Percentiles rank a stretch among this genome's conserved stretches.
Conservation (phyloP, 768 basidiomycete species). For the Phlegmacium glaucopus region DNA sequence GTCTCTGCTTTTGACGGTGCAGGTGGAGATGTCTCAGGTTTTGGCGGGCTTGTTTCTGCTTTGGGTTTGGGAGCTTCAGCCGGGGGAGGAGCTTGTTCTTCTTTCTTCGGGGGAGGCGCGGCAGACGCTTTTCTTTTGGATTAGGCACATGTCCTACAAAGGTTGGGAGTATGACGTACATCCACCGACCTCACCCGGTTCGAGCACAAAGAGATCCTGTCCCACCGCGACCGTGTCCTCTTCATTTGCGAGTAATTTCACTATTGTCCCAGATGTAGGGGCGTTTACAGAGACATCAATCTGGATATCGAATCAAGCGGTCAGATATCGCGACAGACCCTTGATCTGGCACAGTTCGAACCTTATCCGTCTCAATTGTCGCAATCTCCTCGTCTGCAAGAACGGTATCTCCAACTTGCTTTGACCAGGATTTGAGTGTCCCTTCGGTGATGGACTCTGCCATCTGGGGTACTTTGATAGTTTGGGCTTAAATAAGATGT, state of each 20-base stretch:
- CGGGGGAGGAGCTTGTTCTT: slow-evolving; percentile 23
- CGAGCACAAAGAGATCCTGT: slow-evolving; percentile 90
- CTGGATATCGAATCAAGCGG: slow-evolving; percentile 35
- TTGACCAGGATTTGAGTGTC: slow-evolving; percentile 91
- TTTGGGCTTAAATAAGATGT: slow-evolving; percentile 53
- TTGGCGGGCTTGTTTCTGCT: slow-evolving; percentile 47
- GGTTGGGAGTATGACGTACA: slow-evolving; percentile 30
- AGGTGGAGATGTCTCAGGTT: slow-evolving; percentile 45
- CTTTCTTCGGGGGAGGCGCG: slow-evolving; percentile 29
- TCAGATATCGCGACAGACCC: slow-evolving; percentile 3
- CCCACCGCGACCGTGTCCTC: slow-evolving; percentile 95
- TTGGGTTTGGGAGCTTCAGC: slow-evolving; percentile 14
- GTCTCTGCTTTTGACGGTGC: slow-evolving; percentile 31
- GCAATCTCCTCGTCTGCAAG: slow-evolving; percentile 94
- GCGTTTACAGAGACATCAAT: slow-evolving; percentile 98
- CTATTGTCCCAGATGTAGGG: slow-evolving; percentile 81
- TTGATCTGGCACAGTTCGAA: slow-evolving; percentile 28
- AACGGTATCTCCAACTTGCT: slow-evolving; percentile 90
- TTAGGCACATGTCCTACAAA: slow-evolving; percentile 1
- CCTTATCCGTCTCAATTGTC: slow-evolving; percentile 99
- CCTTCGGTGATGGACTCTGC: slow-evolving; percentile 98
- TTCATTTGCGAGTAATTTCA: slow-evolving; percentile 82
- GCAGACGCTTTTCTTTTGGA: slow-evolving; percentile 14
- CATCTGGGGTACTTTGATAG: slow-evolving; percentile 95
- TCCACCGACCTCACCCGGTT: slow-evolving; percentile 67